Percentiles rank a stretch among this genome's conserved stretches.
Conservation (phyloP, 306 rosid genomes). For the Trichosanthes cucumerina region DNA sequence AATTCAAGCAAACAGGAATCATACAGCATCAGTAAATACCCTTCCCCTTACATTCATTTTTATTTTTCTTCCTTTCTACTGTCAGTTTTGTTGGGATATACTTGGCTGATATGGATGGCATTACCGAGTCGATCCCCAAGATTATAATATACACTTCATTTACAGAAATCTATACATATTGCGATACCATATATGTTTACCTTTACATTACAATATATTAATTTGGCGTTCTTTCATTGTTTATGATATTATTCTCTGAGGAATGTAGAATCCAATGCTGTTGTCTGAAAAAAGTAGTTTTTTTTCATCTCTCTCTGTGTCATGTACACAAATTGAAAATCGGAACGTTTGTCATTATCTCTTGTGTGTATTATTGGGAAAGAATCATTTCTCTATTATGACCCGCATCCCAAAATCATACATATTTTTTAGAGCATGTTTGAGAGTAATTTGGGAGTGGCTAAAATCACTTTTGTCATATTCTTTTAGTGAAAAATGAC, state of each 20-base stretch:
- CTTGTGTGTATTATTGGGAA: not conserved
- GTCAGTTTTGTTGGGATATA: not conserved
- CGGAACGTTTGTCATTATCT: not conserved
- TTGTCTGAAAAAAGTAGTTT: not conserved
- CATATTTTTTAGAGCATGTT: not conserved
- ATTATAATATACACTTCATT: not conserved
- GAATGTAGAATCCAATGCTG: not conserved
- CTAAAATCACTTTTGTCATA: not conserved
- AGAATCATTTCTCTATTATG: not conserved
- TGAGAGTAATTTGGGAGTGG: not conserved
- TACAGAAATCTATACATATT: not conserved
- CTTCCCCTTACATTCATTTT: not conserved
- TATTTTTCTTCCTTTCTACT: not conserved
- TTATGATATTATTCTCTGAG: not conserved
- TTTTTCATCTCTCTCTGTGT: not conserved
- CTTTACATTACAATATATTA: not conserved
- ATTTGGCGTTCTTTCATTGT: not conserved
- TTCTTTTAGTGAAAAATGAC: not conserved
- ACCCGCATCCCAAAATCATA: not conserved
- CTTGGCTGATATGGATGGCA: not conserved
- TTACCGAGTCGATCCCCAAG: not conserved
- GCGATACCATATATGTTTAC: not conserved
- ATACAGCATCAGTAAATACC: not conserved
- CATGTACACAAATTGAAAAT: not conserved
- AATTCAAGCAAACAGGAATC: not conserved